Evolutionary conservation across 768 basidiomycete species (phyloP).

Genomic region (Ramaria sp.): DNA sequence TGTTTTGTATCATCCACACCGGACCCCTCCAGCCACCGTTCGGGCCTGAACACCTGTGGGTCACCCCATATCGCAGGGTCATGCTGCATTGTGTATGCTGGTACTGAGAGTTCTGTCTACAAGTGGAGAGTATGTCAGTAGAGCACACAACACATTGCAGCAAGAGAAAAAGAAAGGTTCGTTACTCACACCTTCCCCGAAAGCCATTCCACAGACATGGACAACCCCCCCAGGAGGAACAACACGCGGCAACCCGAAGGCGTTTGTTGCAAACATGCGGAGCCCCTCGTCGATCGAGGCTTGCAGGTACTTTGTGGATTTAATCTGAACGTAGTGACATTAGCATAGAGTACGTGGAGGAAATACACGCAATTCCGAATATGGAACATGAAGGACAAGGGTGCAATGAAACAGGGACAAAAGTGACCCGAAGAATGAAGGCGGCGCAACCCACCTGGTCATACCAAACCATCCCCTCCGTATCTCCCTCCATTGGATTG

Average conservation of each 20-base stretch:
- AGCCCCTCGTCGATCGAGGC: constrained; percentile 24
- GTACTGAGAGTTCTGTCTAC: constrained; percentile 24
- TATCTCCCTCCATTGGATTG: no score
- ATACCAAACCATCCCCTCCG: not conserved
- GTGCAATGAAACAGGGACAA: not conserved
- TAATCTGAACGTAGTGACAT: no score
- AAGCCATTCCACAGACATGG: constrained; percentile 18
- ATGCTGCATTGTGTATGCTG: constrained; percentile 25
- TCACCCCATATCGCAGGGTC: constrained; percentile 24
- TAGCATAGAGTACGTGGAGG: no score
- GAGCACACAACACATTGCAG: not conserved
- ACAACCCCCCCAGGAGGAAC: constrained; percentile 19
- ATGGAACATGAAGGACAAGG: not conserved
- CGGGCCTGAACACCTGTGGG: constrained; percentile 23
- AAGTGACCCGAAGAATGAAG: not conserved
- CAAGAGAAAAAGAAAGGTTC: not conserved
- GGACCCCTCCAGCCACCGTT: constrained; percentile 24
- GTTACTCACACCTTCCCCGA: constrained; percentile 17
- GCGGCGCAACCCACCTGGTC: constrained; percentile 1
- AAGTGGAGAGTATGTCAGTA: not conserved
- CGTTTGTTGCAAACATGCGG: constrained; percentile 24
- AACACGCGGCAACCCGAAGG: constrained; percentile 25
- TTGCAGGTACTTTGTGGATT: constrained; percentile 18
- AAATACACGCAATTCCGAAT: no score
- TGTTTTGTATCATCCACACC: not conserved